Base-by-base conservation (phyloP, 805 yeast genomes). In the Metschnikowia dekortorum region DNA sequence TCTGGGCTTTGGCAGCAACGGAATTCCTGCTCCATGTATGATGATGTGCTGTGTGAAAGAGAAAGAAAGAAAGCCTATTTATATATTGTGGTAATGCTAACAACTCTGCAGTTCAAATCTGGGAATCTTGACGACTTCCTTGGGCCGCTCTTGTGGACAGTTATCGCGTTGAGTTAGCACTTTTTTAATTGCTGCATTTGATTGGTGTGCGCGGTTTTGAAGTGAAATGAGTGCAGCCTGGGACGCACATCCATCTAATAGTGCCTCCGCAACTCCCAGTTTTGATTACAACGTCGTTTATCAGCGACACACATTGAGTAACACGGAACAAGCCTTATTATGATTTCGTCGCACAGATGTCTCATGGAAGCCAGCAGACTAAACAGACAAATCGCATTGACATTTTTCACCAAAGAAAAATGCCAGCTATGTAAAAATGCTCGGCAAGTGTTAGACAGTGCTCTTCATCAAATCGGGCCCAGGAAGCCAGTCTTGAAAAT, bases 361-460 rank as follows among this genome's bases (percentile, higher is more conserved):
- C 39, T 37, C 11, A n/a, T 54, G 30, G 6, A 41, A 10, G 42
- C 41, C 32, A 42, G 42, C 38, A 31, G 28, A 13, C 11, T 44
- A 4, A 39, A 35, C 14, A 46, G 42, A 10, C 57, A 53, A 28
- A 48, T 51, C 5, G 47, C 53, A 7, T 63, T 85, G 32, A 83
- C 85, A 0, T 76, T 87, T 47, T 87, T 82, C 67, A 82, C 88
- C 5, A 87, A 87, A 60, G 79, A 80, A 5, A 81, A 83, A 33
- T 87, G 94, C 59, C 80, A 80, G 57, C 65, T 87, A 29, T 87
- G 94, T 58, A 78, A 80, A 46, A 83, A 80, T 50, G 92, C 90
- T 4, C 78, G 79, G 52, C 66, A 58, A 2, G 79, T 81, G 2
- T 63, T 86, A 39, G 58, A 68, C 13, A 66, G 71, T 29, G 75